Evolutionary conservation across 2,329 filamentous ascomycete genomes (phyloP).

Genomic region (Nemania serpens): DNA sequence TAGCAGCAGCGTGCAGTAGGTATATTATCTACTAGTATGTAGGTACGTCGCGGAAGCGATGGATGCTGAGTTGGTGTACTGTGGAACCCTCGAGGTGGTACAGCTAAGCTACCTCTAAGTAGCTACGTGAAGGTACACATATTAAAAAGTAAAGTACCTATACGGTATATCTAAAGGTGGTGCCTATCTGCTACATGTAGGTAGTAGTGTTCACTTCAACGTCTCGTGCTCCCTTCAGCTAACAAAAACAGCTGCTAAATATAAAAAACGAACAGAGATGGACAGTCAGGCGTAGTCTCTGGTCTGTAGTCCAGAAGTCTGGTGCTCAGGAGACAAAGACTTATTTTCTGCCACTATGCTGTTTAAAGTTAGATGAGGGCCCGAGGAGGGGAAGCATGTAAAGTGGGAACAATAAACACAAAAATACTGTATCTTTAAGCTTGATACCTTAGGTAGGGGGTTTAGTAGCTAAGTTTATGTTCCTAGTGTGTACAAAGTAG

Average conservation of each 20-base stretch:
- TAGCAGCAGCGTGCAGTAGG: no score
- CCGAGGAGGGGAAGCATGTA: not conserved
- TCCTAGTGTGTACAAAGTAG: no score
- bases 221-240: constrained; percentile 7
- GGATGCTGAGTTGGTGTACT: no score
- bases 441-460: not conserved
- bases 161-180: no score
- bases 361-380: constrained; percentile 4
- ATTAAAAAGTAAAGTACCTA: no score
- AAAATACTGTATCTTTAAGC: constrained; percentile 22
- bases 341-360: constrained; percentile 11
- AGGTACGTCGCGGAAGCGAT: no score
- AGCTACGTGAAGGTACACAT: no score
- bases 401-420: constrained; percentile 11
- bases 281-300: constrained; percentile 14
- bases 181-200: not conserved
- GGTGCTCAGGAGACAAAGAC: constrained; percentile 22
- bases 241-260: not conserved
- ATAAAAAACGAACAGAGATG: not conserved
- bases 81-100: no score
- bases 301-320: not conserved
- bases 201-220: not conserved
- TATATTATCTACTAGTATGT: no score
- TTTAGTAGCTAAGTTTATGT: no score
- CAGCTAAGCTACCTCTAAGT: no score